Base-by-base conservation (phyloP, 2,329 filamentous ascomycete species). In the Trichoderma sp. region DNA sequence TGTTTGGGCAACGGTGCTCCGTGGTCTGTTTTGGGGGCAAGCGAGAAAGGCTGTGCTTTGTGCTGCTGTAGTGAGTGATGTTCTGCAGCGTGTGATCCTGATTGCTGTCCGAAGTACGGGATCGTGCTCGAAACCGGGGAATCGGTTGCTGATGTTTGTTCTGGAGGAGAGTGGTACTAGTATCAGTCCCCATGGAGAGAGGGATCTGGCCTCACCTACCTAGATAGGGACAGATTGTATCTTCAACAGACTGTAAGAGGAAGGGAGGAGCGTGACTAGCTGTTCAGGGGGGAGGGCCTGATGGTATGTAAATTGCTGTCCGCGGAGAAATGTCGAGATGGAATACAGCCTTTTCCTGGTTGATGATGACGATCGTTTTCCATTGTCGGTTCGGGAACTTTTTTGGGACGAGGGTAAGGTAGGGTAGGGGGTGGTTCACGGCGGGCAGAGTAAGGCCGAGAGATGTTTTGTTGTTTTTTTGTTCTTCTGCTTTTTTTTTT, bases 1-100 rank as follows among this genome's bases (percentile, higher is more conserved):
- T 21, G n/a, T 45, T 62, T 54, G 12, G 50, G 59, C 26, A 62
- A 62, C 19, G 30, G 50, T 39, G 26, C 50, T 62, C 26, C 41
- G 59, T 24, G 9, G 41, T 43, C 24, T 55, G 1, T 30, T 9
- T 30, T 30, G 30, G 12, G 44, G 26, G 26, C 12, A 24, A 24
- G 21, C 21, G 21, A 24, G 21, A 24, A 24, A 24, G 21, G 21
- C 21, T 24, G 21, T 24, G 21, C 21, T 24, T 30, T 9, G 30
- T 30, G 30, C 7, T 30, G 30, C 7, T 30, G 30, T 24, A 24
- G 3, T 24, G 39, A 50, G 19, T 14, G 34, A 5, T 30, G 52
- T 39, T 39, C 34, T 39, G 34, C 34, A 39, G 39, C 17, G 15
- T 43, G 19, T 15, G 30, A 43, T 24, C 21, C 21, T 24, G 21